Conservation (phyloP, 2,329 filamentous ascomycete species). For the Venturia effusa region DNA sequence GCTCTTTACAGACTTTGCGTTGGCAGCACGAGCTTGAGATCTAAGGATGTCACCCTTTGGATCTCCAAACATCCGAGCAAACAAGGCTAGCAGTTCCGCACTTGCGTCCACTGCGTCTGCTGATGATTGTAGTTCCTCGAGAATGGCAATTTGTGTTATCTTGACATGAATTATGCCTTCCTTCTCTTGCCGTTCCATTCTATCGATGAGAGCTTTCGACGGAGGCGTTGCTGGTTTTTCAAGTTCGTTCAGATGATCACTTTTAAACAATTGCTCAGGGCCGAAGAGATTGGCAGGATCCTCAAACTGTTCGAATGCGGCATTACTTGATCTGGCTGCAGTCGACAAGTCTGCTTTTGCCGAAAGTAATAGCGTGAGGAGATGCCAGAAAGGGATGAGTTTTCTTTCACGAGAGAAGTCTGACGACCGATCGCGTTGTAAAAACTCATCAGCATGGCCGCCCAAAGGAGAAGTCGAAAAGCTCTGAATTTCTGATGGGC, state of each 20-base stretch:
- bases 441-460: constrained; percentile 19
- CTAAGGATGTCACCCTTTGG: constrained; percentile 40
- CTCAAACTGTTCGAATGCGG: constrained; percentile 81
- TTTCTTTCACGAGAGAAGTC: constrained; percentile 43
- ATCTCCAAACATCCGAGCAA: constrained; percentile 67
- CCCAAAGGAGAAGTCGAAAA: constrained; percentile 15
- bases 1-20: constrained; percentile 30
- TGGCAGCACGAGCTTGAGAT: constrained; percentile 10
- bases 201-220: constrained; percentile 51
- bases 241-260: constrained; percentile 55
- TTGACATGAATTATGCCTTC: constrained; percentile 86
- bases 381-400: constrained; percentile 79
- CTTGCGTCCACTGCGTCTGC: constrained; percentile 80
- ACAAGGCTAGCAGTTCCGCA: constrained; percentile 73
- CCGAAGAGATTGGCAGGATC: constrained; percentile 61
- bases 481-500: constrained; percentile 15
- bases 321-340: constrained; percentile 74
- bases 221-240: constrained; percentile 20
- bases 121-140: constrained; percentile 75
- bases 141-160: constrained; percentile 80
- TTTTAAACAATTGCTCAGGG: constrained; percentile 47
- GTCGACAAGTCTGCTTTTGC: constrained; percentile 75
- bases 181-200: constrained; percentile 76
- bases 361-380: constrained; percentile 75
- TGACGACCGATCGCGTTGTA: constrained; percentile 14